These are phyloP conservation scores for Ceratocystis eucalypticola DNA, from an alignment of 2,329 filamentous ascomycete species.

Conservation along the genomic window DNA sequence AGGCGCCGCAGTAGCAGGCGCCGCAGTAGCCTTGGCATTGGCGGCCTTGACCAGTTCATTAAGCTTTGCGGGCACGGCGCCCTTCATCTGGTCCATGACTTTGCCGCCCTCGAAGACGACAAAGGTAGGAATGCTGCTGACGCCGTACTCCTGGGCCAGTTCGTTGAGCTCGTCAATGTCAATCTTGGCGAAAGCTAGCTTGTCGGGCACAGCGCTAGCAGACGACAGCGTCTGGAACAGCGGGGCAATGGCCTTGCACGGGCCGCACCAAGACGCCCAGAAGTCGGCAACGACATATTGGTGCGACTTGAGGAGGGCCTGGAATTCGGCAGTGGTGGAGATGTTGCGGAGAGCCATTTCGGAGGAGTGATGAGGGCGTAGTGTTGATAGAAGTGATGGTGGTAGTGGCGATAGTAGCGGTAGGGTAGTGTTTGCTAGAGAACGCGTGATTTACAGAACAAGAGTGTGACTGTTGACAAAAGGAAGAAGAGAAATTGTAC, in stretches of 20 bases:
- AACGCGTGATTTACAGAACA: too few relatives aligned
- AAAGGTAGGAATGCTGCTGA: slow-evolving; percentile 47
- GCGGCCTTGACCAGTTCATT: slow-evolving; percentile 17
- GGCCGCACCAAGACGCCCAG: slow-evolving; percentile 46
- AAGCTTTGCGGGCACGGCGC: slow-evolving; percentile 18
- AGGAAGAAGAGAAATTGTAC: neutral
- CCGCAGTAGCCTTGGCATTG: slow-evolving; percentile 23
- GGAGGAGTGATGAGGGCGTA: slow-evolving; percentile 31
- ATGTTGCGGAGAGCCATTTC: slow-evolving; percentile 5
- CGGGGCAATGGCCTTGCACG: slow-evolving; percentile 47
- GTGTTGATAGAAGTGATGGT: slow-evolving; percentile 25
- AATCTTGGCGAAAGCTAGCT: slow-evolving; percentile 43
- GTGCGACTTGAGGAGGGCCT: slow-evolving; percentile 34
- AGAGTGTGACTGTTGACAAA: neutral
- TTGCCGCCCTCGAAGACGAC: slow-evolving; percentile 45
- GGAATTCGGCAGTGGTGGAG: slow-evolving; percentile 33
- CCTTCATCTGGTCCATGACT: slow-evolving; percentile 21
- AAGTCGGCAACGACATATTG: slow-evolving; percentile 44
- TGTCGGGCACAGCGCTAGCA: slow-evolving; percentile 27
- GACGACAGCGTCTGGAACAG: slow-evolving; percentile 37
- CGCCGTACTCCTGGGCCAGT: slow-evolving; percentile 35
- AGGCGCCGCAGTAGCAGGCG: slow-evolving; percentile 19
- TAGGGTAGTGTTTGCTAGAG: neutral
- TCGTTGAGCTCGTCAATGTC: slow-evolving; percentile 43
- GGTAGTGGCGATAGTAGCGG: slow-evolving; percentile 20